Base-by-base conservation (phyloP, 2,329 filamentous ascomycete genomes). In the Colletotrichum cereale region DNA sequence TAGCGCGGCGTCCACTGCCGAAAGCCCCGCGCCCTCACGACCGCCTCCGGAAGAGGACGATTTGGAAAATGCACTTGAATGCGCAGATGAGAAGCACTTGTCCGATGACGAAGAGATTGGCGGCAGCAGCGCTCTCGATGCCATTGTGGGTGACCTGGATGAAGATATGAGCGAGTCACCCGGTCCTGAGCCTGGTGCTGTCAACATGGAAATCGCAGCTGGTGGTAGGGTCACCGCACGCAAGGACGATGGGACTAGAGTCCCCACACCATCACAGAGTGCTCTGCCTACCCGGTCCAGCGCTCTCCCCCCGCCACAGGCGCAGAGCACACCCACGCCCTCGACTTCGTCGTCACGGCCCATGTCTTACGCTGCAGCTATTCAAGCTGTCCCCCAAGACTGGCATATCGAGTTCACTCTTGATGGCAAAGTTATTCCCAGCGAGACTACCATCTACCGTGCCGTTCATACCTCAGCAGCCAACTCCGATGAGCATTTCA, bases 361-460 rank as follows among this genome's bases (percentile, higher is more conserved):
- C 2, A 90, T 94, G 81, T 94, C 95, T 0, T 97, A 98, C 80
- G 92, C 95, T 31, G 93, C 93, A 63, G 94, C 94, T 5, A 89
- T 97, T 63, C 93, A 95, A 75, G 86, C 93, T 18, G 86, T 90
- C 0, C 94, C 95, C 1, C 93, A 97, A 78, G 95, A 98, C 78
- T 99, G 96, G 96, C 96, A 99, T 77, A 95, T 99, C 72, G 94
- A 98, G 78, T 99, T 99, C 82, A 95, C 90, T 75, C 88, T 98
- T 61, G 92, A 97, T 74, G 92, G 89, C 64, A 94, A 95, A 79
- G 88, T 93, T 1, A 92, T 99, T 70, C 87, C 93, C 0, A 96
- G 95, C 75, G 95, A 98, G 76, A 98, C 94, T 0, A 99, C 96
- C 0, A 96, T 99, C 67, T 99, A 98, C 78, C 92, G 96, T 58